Evolutionary conservation across 495 filamentous ascomycete genomes (phyloP).

Genomic region (Penicillium lividum): DNA sequence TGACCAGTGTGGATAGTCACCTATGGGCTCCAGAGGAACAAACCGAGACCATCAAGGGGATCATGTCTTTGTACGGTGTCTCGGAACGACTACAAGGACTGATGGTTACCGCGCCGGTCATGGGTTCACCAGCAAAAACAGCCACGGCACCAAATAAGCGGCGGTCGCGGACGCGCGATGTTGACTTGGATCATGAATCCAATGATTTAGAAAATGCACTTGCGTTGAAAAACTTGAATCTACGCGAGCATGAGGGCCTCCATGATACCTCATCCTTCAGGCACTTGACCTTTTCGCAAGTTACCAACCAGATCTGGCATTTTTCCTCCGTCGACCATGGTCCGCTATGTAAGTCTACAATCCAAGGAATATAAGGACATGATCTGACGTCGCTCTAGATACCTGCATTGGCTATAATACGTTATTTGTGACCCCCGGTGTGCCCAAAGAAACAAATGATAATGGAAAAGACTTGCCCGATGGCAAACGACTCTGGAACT

Average conservation of each 20-base stretch:
- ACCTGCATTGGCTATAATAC: conserved; percentile 84
- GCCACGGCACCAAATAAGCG: conserved; percentile 14
- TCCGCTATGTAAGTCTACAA: conserved; percentile 45
- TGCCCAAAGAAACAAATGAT: conserved; percentile 19
- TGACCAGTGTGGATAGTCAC: conserved; percentile 46
- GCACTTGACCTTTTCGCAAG: conserved; percentile 43
- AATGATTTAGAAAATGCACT: conserved; percentile 41
- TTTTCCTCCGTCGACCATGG: conserved; percentile 64
- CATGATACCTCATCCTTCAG: conserved; percentile 30
- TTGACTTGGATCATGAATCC: conserved; percentile 14
- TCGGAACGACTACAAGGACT: conserved; percentile 66
- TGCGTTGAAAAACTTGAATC: conserved; percentile 27
- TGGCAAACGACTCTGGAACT: conserved; percentile 70
- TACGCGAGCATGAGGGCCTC: conserved; percentile 24
- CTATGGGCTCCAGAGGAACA: conserved; percentile 72
- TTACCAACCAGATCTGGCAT: conserved; percentile 66
- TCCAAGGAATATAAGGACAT: background rate
- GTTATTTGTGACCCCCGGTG: conserved; percentile 57
- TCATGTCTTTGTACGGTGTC: conserved; percentile 61
- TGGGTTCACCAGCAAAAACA: conserved; percentile 17
- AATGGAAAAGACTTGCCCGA: conserved; percentile 56
- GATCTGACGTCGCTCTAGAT: conserved; percentile 44
- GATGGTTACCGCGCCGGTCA: conserved; percentile 60
- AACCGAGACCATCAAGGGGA: conserved; percentile 49
- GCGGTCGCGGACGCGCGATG: conserved; percentile 13